These are phyloP conservation scores for Karstenula rhodostoma DNA, from an alignment of 2,329 filamentous ascomycete species.

Conservation along the genomic window DNA sequence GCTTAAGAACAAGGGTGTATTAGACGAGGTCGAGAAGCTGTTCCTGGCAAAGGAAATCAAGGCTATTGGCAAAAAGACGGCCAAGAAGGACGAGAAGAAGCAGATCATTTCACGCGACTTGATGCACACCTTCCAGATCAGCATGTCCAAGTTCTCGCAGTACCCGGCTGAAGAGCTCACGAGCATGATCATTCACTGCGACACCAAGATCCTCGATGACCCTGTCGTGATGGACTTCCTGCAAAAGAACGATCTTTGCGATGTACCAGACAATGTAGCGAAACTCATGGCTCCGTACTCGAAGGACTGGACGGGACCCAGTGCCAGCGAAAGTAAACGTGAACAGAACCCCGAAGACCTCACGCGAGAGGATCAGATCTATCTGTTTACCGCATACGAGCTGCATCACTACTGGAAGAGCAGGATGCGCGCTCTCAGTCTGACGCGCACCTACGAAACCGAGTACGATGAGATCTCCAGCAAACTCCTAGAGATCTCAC, in stretches of 20 bases:
- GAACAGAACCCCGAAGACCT: conserved; percentile 89
- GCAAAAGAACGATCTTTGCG: conserved; percentile 90
- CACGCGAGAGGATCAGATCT: conserved; percentile 94
- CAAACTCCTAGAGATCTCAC: conserved; percentile 86
- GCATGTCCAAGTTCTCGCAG: conserved; percentile 91
- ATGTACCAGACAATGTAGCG: conserved; percentile 85
- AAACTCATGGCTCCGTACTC: conserved; percentile 96
- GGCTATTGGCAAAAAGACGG: conserved; percentile 73
- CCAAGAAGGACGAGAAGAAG: conserved; percentile 94
- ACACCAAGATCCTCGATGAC: conserved; percentile 87
- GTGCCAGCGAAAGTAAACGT: conserved; percentile 77
- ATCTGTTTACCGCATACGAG: conserved; percentile 90
- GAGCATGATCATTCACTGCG: conserved; percentile 95
- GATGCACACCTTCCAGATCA: conserved; percentile 67
- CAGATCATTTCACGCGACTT: conserved; percentile 93
- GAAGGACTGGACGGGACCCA: conserved; percentile 93
- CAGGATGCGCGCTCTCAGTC: conserved; percentile 86
- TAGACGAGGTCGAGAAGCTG: conserved; percentile 96
- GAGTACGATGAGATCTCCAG: conserved; percentile 92
- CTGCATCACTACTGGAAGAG: conserved; percentile 99
- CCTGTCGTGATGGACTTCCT: conserved; percentile 95
- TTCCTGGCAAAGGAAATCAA: conserved; percentile 98
- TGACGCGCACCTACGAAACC: conserved; percentile 82
- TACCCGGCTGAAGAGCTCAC: conserved; percentile 83
- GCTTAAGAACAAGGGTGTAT: conserved; percentile 89